Evolutionary conservation across 2,329 filamentous ascomycete species (phyloP), one percentile per base, ranked within the genome.

Genomic region (Phialocephala sp.): DNA sequence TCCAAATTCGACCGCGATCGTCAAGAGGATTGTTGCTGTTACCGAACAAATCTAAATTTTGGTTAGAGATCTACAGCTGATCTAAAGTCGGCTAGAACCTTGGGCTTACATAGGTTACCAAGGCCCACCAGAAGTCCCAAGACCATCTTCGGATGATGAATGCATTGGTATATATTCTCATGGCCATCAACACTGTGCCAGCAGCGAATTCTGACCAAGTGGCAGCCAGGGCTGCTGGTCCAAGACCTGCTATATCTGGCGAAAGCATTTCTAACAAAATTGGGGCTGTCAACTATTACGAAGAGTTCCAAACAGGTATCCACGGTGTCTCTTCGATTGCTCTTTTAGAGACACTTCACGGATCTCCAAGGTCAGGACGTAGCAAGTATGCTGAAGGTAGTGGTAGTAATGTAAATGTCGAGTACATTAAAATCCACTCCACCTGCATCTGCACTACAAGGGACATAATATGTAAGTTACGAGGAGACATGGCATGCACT

Each of bases 111-210:
- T 50, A 50, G 24, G 45, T 50, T 22, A 50, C 22, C 20, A 50
- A 14, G 22, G 45, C 45, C 45, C 45, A 50, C 45, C 45, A 50
- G n/a, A 50, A 50, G 45, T 50, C 45, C n/a, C 1, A n/a, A 22
- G 45, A 50, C 45, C 45, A 50, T 24, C 45, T 45, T 24, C 45
- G 45, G 22, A 50, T 50, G 45, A 50, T 50, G 11, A 50, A 50
- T 24, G 45, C 45, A 8, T 50, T 50, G 45, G 20, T 24, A 20
- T 50, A 50, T 22, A 50, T 50, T 24, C 45, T 22, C 45, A 50
- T 24, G n/a, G 18, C 20, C 45, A 50, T 50, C 45, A 50, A 50
- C 45, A 50, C 45, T 22, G 45, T 50, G 1, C 45, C n/a, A 50
- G 45, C 45, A 50, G 45, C 45, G 45, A 22, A 22, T 50, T 50